A percentile compares a stretch with the other conserved stretches of the same genome.
Evolutionary conservation across 306 rosid genomes (phyloP).

Genomic region (Clitoria ternatea): DNA sequence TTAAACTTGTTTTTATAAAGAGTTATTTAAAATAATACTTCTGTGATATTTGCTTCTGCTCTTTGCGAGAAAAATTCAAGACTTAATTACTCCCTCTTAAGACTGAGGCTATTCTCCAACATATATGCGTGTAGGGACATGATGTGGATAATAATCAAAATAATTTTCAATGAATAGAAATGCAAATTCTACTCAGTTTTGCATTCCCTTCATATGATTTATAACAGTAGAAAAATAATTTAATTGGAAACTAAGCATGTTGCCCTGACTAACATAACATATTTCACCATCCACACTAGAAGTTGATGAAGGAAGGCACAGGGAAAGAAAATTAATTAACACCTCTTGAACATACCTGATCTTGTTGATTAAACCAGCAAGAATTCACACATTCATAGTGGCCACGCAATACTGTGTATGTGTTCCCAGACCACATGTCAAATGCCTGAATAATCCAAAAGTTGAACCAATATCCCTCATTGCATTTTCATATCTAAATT

Average conservation of each 20-base stretch:
- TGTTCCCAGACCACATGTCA: slow-evolving; percentile 84
- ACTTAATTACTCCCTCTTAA: too few species aligned
- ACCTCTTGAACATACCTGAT: slow-evolving; percentile 58
- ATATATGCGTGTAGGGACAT: not conserved
- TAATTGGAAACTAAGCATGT: slow-evolving; percentile 6
- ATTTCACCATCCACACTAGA: not conserved
- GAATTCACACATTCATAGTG: slow-evolving; percentile 85
- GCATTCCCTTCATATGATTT: slow-evolving; percentile 19
- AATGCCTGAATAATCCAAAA: slow-evolving; percentile 58
- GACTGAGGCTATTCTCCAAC: too few species aligned
- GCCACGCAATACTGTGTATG: slow-evolving; percentile 56
- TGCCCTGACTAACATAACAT: not conserved
- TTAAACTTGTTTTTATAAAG: too few species aligned
- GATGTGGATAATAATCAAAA: not conserved
- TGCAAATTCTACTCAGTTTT: not conserved
- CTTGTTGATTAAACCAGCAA: slow-evolving; percentile 74
- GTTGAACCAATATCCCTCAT: slow-evolving; percentile 18
- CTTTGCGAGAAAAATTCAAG: too few species aligned
- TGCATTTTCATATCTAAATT: slow-evolving; percentile 12
- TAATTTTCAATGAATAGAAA: not conserved
- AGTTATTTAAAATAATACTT: too few species aligned
- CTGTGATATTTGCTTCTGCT: too few species aligned
- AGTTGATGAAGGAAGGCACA: slow-evolving; percentile 12
- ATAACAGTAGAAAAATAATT: not conserved
- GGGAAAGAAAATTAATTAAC: not conserved